Base-by-base conservation (phyloP, 179 eudicot genomes). In the Gypsophila paniculata region DNA sequence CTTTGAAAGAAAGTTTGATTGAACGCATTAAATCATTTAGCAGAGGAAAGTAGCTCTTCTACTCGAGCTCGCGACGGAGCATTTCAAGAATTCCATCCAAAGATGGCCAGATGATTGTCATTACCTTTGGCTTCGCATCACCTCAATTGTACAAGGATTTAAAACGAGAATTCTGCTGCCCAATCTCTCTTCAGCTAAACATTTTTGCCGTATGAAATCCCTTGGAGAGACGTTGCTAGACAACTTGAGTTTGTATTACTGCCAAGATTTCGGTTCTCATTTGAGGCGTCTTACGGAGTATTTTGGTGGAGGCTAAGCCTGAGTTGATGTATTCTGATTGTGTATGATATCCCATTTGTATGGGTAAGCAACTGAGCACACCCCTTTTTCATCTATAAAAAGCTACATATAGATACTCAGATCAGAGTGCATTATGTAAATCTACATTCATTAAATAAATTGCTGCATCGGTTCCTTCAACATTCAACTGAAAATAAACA, bases 1-100 rank as follows among this genome's bases (percentile, higher is more conserved):
- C 90, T 12, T 72, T 94, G 84, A 94, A 94, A 77, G 87, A 77
- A 61, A 84, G 64, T 54, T 79, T 94, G 59, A 73, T 91, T 39
- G 80, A 78, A 68, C 85, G 81, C 26, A 84, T 90, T 58, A 82
- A 68, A 75, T 77, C 88, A 61, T 86, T 88, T 75, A 76, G 77
- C 77, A 76, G 78, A 73, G 87, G 75, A 32, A 76, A 82, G 32
- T 75, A 75, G 64, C 74, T 75, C 54, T 22, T 10, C 54, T 81
- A 68, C 76, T 32, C 65, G 46, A 36, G 39, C 49, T 13, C 71
- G 32, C 61, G 12, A 21, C 61, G 75, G 51, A 55, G 32, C 7
- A 32, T 7, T 57, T 25, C 25, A 6, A 38, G 34, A 34, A 57
- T 78, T 63, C 48, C 6, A 13, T 61, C 18, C 38, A 73, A 54